phyloP scores from a whole-genome alignment of 371 early-diverging fungal species.

The Syncephalastrum monosporum region DNA sequence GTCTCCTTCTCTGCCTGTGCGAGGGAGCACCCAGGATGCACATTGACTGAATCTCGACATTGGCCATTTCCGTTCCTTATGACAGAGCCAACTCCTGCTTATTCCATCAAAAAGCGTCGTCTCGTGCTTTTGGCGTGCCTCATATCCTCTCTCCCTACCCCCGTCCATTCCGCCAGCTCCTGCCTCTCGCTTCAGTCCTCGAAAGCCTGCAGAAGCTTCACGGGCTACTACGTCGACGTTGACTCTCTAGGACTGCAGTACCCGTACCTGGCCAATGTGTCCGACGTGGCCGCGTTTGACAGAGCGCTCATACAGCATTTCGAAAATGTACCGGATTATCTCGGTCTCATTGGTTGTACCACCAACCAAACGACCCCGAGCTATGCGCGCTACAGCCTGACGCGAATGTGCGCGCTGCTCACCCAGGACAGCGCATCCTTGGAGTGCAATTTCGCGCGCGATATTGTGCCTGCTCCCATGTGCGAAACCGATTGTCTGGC shows the following conservation, averaged over 20 bases:
- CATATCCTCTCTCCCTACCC: too few species aligned
- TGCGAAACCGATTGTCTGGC: conserved; percentile 30
- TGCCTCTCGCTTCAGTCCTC: conserved; percentile 30
- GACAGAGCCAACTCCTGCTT: too few species aligned
- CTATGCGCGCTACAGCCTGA: conserved; percentile 40
- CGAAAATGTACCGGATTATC: conserved; percentile 24
- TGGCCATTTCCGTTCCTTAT: too few species aligned
- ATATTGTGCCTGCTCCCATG: conserved; percentile 25
- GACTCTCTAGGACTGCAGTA: conserved; percentile 17
- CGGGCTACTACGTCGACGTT: conserved; percentile 32
- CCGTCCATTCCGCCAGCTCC: background rate
- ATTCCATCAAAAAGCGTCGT: too few species aligned
- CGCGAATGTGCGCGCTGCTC: conserved; percentile 28
- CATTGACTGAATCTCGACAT: too few species aligned
- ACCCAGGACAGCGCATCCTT: conserved; percentile 25
- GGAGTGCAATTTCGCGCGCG: conserved; percentile 25
- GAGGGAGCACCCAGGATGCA: too few species aligned
- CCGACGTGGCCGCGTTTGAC: conserved; percentile 35
- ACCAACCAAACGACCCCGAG: conserved; percentile 16
- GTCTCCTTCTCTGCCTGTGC: too few species aligned
- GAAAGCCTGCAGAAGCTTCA: conserved; percentile 30
- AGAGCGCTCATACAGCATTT: conserved; percentile 16
- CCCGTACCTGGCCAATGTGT: conserved; percentile 28
- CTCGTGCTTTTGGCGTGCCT: too few species aligned
- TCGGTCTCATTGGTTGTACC: conserved; percentile 29